phyloP scores from a whole-genome alignment of 2,329 filamentous ascomycete species.

The Cladorrhinum sp. region DNA sequence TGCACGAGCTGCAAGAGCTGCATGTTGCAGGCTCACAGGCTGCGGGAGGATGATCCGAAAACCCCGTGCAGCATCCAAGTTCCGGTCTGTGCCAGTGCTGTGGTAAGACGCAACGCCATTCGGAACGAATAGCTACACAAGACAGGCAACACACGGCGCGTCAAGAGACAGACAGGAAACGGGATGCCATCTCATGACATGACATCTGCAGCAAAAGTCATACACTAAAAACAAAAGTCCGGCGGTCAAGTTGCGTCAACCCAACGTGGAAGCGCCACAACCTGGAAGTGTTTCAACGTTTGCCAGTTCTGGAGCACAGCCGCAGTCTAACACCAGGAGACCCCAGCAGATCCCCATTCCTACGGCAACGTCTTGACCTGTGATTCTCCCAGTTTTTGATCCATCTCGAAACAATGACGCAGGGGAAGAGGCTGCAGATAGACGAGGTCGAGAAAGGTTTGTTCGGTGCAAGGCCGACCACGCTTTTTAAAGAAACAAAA shows the following conservation, averaged over 20 bases:
- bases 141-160: background rate
- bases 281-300: conserved; percentile 14
- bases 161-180: background rate
- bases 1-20: no score
- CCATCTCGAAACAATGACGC: conserved; percentile 2
- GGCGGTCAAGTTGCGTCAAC: no score
- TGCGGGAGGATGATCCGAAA: no score
- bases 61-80: background rate
- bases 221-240: no score
- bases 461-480: background rate
- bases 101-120: background rate
- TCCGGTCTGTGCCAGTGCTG: background rate
- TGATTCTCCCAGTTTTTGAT: background rate
- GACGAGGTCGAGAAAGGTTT: background rate
- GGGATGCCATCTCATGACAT: background rate
- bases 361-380: conserved; percentile 3
- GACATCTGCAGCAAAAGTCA: background rate
- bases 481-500: background rate
- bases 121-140: background rate
- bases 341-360: conserved; percentile 4
- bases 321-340: conserved; percentile 6
- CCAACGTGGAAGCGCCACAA: background rate
- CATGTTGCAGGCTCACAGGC: no score
- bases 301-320: conserved; percentile 19
- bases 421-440: conserved; percentile 2